Base-by-base conservation (phyloP, 805 yeast species). In the Jamesozyma rosinii region DNA sequence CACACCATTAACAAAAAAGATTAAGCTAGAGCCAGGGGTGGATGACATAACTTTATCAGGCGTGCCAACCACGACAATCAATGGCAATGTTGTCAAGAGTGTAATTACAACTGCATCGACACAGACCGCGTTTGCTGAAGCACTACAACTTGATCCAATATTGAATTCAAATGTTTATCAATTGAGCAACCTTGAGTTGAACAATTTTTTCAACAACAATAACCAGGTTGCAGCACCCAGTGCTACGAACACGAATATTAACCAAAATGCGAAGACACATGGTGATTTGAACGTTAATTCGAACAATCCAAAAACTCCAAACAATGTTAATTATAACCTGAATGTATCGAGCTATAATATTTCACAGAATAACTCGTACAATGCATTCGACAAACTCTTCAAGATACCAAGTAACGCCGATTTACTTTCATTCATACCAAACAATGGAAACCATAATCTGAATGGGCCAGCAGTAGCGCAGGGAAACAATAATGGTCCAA, bases 131-230 rank as follows among this genome's bases (percentile, higher is more conserved):
- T 50, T 59, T 44, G 58, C 53, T 4, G 62, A 55, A 35, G 64
- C 64, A 1, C 49, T 61, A 21, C 61, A 61, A 26, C 44, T 55
- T 20, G 65, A 61, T 41, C 62, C 65, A 4, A 60, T 59, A 5
- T 45, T 61, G 36, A 59, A 58, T 35, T 50, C 53, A 14, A 58
- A 53, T 43, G 9, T 22, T 8, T 37, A 30, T 13, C 48, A 50
- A 5, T 48, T 52, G 32, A 53, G 58, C 41, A 50, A 51, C 37
- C 36, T 43, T 2, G 61, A 58, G 38, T 42, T 59, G 21, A 45
- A 48, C 2, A 47, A 49, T 14, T 53, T 50, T 37, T 48, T 41
- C 24, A 14, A 14, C 19, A 18, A 26, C 19, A 33, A 17, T 45
- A 19, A 13, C 9, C n/a, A 37, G 18, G 18, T 14, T 37, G n/a